Percentiles rank a stretch among this genome's conserved stretches.
These are phyloP conservation scores for Tricladium varicosporioides DNA, from an alignment of 2,329 filamentous ascomycete species.

Conservation along the genomic window DNA sequence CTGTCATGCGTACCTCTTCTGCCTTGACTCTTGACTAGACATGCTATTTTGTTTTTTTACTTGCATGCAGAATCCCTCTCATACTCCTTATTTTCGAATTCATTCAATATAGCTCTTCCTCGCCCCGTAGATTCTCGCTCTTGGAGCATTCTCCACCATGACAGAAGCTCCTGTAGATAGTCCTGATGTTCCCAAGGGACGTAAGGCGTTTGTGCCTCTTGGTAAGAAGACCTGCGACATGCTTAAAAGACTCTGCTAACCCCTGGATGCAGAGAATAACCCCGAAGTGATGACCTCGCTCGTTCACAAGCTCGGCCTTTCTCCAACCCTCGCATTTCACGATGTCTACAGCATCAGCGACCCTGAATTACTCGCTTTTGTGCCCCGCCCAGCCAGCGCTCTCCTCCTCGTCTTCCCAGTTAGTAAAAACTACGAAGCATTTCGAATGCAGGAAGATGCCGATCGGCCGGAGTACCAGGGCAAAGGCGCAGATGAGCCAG, in stretches of 20 bases:
- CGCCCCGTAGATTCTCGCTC: no score
- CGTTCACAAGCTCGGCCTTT: constrained; percentile 79
- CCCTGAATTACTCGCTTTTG: constrained; percentile 76
- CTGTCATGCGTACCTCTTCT: neutral
- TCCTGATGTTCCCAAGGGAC: constrained; percentile 31
- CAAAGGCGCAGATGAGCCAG: constrained; percentile 68
- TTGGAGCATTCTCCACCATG: constrained; percentile 2
- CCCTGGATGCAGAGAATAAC: constrained; percentile 49
- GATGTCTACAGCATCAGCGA: constrained; percentile 93
- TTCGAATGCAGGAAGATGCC: constrained; percentile 72
- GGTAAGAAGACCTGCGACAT: constrained; percentile 19
- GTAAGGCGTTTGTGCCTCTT: constrained; percentile 34
- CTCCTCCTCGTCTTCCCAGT: constrained; percentile 92
- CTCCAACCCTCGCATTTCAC: constrained; percentile 73
- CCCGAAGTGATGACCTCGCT: constrained; percentile 85
- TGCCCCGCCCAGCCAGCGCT: constrained; percentile 84
- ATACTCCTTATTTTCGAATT: no score
- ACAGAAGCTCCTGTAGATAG: constrained; percentile 16
- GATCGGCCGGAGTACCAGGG: constrained; percentile 61
- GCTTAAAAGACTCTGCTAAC: neutral
- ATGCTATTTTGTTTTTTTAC: neutral
- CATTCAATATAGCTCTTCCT: no score
- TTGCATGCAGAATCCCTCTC: neutral
- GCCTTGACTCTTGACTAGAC: neutral
- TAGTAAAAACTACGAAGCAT: constrained; percentile 73